A percentile compares a stretch with the other conserved stretches of the same genome.
phyloP scores from a whole-genome alignment of 2,329 filamentous ascomycete species.

The Botrytis medusae region DNA sequence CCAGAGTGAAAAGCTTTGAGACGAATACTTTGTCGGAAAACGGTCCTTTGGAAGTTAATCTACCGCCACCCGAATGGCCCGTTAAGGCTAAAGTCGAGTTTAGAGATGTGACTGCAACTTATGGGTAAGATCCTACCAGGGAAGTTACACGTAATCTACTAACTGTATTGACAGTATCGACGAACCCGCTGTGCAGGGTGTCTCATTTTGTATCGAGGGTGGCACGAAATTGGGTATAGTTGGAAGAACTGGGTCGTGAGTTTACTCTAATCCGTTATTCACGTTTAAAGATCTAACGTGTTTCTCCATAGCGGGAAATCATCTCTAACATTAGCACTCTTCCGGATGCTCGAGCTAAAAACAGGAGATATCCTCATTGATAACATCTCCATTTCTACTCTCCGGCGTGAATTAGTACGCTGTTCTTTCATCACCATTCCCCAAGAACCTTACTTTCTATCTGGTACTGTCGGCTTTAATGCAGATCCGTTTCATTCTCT shows the following conservation, averaged over 20 bases:
- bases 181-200: constrained; percentile 32
- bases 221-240: constrained; percentile 53
- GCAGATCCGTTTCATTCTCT: constrained; percentile 43
- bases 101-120: constrained; percentile 31
- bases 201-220: constrained; percentile 47
- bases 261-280: background rate
- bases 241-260: constrained; percentile 44
- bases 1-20: constrained; percentile 53
- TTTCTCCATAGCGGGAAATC: constrained; percentile 43
- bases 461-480: constrained; percentile 39
- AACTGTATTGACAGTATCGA: constrained; percentile 12
- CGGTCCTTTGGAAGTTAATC: constrained; percentile 17
- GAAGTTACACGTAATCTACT: background rate
- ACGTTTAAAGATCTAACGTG: background rate
- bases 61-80: constrained; percentile 30
- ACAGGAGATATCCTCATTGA: constrained; percentile 49
- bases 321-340: constrained; percentile 49
- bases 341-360: constrained; percentile 77
- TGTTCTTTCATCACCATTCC: constrained; percentile 45
- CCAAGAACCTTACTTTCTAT: constrained; percentile 47
- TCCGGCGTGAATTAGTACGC: constrained; percentile 44
- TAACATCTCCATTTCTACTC: constrained; percentile 43
- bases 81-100: constrained; percentile 29
- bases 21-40: constrained; percentile 45
- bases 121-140: constrained; percentile 24